Percentiles rank a stretch among this genome's conserved stretches.
These are phyloP conservation scores for Grosmannia penicillata DNA, from an alignment of 2,329 filamentous ascomycete species.

Conservation along the genomic window DNA sequence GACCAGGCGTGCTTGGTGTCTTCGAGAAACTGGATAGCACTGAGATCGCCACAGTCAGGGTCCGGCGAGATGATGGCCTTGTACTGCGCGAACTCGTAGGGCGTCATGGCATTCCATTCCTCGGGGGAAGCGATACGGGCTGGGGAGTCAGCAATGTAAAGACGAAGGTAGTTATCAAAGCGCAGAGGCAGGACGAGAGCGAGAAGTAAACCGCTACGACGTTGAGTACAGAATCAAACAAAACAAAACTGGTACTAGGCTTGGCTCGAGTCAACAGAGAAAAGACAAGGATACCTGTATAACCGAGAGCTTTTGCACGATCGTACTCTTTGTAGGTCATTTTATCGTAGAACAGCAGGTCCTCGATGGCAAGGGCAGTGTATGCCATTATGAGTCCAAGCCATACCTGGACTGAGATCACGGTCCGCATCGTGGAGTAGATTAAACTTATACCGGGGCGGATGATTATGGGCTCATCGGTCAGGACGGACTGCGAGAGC, in stretches of 20 bases:
- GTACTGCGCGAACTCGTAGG: constrained; percentile 26
- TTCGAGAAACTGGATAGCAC: constrained; percentile 20
- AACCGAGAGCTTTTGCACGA: constrained; percentile 9
- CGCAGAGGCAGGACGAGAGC: not conserved
- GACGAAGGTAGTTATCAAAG: not conserved
- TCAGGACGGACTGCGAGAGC: not conserved
- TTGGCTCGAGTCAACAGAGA: no score
- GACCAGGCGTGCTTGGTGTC: constrained; percentile 24
- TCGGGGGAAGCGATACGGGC: constrained; percentile 7
- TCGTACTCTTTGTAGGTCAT: constrained; percentile 14
- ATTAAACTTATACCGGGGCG: no score
- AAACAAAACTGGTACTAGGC: no score
- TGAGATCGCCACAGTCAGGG: constrained; percentile 17
- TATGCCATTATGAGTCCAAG: constrained; percentile 2
- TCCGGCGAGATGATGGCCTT: constrained; percentile 29
- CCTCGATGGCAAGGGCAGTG: constrained; percentile 8
- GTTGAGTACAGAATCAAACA: not conserved
- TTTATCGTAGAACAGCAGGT: constrained; percentile 13
- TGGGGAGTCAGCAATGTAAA: not conserved
- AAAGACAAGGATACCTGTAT: no score
- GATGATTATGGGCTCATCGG: no score
- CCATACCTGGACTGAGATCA: not conserved
- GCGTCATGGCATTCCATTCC: constrained; percentile 14
- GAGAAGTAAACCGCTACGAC: not conserved
- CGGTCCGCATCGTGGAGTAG: not conserved